Evolutionary conservation across 2,329 filamentous ascomycete genomes (phyloP).

Genomic region (Dactylellina parvicollis): DNA sequence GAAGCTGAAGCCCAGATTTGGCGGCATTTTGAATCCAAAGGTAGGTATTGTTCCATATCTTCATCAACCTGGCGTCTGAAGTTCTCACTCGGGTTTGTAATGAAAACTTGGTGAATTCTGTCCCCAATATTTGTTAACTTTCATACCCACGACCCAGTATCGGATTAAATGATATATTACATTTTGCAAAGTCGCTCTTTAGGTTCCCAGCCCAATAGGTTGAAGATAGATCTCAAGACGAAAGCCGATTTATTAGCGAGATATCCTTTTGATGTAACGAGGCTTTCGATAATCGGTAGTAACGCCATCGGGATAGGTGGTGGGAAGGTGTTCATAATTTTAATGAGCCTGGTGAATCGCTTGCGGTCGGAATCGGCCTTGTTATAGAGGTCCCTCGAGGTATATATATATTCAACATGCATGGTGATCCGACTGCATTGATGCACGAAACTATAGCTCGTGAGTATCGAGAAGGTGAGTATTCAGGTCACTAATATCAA

Average conservation of each 20-base stretch:
- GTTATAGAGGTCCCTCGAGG: too few species aligned
- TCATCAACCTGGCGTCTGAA: background rate
- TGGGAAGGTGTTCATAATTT: background rate
- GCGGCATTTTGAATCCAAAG: background rate
- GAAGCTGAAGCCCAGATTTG: background rate
- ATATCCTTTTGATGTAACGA: background rate
- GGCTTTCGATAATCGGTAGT: background rate
- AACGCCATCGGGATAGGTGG: background rate
- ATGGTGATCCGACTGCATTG: too few species aligned
- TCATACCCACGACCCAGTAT: too few species aligned
- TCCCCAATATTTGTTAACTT: too few species aligned
- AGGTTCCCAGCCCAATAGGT: background rate
- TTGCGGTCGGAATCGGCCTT: too few species aligned
- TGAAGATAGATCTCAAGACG: background rate
- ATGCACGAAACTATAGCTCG: too few species aligned
- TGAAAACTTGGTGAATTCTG: background rate
- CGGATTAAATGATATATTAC: background rate
- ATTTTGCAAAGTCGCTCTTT: background rate
- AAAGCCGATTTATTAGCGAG: background rate
- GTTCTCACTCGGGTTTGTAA: constrained; percentile 5
- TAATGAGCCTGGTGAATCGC: background rate
- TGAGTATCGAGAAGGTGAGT: too few species aligned
- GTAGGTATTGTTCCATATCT: constrained; percentile 2
- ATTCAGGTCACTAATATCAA: too few species aligned
- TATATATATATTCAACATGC: too few species aligned